Base-by-base conservation (phyloP, 2,329 filamentous ascomycete genomes). In the Aspergillus viridinutans region DNA sequence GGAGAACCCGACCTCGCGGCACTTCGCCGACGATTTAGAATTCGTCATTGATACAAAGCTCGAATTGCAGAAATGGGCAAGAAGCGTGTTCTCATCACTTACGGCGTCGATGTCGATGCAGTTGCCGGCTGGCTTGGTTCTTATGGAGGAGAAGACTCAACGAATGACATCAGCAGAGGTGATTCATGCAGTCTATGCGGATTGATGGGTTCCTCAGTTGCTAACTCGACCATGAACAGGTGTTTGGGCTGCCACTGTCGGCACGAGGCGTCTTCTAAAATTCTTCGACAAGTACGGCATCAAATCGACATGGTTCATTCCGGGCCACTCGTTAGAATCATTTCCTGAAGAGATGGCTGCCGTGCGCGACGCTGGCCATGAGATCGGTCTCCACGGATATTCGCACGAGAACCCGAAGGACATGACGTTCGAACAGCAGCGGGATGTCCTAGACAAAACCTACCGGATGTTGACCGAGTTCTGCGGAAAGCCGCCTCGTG, bases 401-500 rank as follows among this genome's bases (percentile, higher is more conserved):
- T 86, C 83, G 0, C 88, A 91, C 64, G 88, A 91, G 68, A 90
- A 91, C 64, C 87, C 88, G 0, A 80, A 79, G 0, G 83, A 87
- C 53, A 90, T 91, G 87, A 88, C 81, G 0, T 69, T 90, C 1
- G 87, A 92, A 67, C 89, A 92, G 73, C 89, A 92, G 71, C 82
- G 82, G 4, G 87, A 90, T 59, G 85, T 92, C 4, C 80, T 93
- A 17, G 88, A 90, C 67, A 90, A 92, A 74, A 90, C 88, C 2
- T 90, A 86, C 71, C 81, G 81, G n/a, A 80, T 91, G 74, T 78
- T 92, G 49, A 90, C 86, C 0, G 85, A 90, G 0, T 92, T 93
- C 69, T 82, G 82, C 53, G 85, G 88, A 5, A 91, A 91, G 72
- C 87, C 88, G 0, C 89, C 89, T 0, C 77, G 87, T 1, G 89